Evolutionary conservation across 768 basidiomycete genomes (phyloP).

Genomic region (Phanerochaete carnosa): DNA sequence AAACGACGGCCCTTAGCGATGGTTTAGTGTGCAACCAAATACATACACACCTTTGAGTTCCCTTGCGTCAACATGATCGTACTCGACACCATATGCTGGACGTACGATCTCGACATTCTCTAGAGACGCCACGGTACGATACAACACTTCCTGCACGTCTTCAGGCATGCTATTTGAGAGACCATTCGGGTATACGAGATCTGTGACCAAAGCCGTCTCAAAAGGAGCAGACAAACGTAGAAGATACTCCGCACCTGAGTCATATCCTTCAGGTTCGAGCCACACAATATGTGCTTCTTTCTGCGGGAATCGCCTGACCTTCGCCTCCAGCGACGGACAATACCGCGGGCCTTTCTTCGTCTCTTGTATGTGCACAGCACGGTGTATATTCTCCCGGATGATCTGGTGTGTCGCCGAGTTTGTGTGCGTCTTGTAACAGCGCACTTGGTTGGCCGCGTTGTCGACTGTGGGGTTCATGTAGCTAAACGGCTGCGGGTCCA

Average conservation of each 20-base stretch:
- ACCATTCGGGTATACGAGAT: slow-evolving; percentile 88
- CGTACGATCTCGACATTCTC: slow-evolving; percentile 80
- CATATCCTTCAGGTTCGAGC: slow-evolving; percentile 92
- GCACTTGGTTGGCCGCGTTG: slow-evolving; percentile 73
- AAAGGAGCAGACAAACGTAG: background rate
- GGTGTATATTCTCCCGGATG: slow-evolving; percentile 72
- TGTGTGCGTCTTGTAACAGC: slow-evolving; percentile 71
- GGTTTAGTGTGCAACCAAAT: background rate
- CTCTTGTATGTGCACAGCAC: slow-evolving; percentile 84
- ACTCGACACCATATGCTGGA: slow-evolving; percentile 92
- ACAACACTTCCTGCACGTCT: slow-evolving; percentile 79
- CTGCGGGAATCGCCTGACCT: slow-evolving; percentile 74
- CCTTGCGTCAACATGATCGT: slow-evolving; percentile 85
- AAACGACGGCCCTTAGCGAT: background rate
- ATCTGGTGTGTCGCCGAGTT: slow-evolving; percentile 70
- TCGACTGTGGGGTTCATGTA: slow-evolving; percentile 65
- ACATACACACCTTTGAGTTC: slow-evolving; percentile 64
- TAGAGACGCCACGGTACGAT: slow-evolving; percentile 80
- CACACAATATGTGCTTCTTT: slow-evolving; percentile 74
- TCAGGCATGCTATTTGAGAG: slow-evolving; percentile 86
- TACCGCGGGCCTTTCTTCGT: slow-evolving; percentile 90
- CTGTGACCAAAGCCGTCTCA: slow-evolving; percentile 33
- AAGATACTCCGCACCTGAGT: slow-evolving; percentile 53
- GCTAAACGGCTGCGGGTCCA: slow-evolving; percentile 67
- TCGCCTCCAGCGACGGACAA: slow-evolving; percentile 88